Base-by-base conservation (phyloP, 768 basidiomycete genomes). In the Xerocomellus chrysenteron region DNA sequence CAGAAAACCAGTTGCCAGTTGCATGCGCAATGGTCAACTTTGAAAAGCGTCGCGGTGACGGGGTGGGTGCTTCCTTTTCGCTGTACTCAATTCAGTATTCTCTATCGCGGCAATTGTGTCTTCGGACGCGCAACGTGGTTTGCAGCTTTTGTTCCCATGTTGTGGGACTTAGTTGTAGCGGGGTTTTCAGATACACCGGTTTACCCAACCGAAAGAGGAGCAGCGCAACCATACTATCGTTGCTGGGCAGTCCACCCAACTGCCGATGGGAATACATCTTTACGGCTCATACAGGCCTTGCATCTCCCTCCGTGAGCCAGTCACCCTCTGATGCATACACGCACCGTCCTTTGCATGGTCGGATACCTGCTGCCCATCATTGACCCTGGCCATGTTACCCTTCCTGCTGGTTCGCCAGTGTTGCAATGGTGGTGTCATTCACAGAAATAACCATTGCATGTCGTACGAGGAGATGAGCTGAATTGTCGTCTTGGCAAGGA, bases 21-120 rank as follows among this genome's bases (percentile, higher is more conserved):
- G 52, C 21, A 21, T 21, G 58, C 43, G 41, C 50, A 36, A 43
- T 60, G 56, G 62, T 47, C 46, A 46, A 59, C 66, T 61, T 71
- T 67, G 67, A 59, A 68, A 71, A 12, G 57, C 54, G 62, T 68
- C 61, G 64, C 48, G 70, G 26, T 64, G 72, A 61, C 60, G 37
- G 66, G 72, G 64, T 64, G 61, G 54, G 64, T 55, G 33, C 0
- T 44, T 47, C 16, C 55, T 46, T 51, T 52, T 12, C 49, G 42
- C 2, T 17, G 21, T 17, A 12, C 17, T 21, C 21, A 4, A 17
- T 52, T 58, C 43, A 33, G 54, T 17, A 28, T n/a, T 60, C 54
- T 64, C 62, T 68, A 67, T 69, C 67, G 60, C 59, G 52, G 63
- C 10, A 11, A 35, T 44, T 33, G 65, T 36, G 61, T 60, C 55